These are phyloP conservation scores for Trichoderma virens DNA, from an alignment of 495 filamentous ascomycete species.

Conservation along the genomic window DNA sequence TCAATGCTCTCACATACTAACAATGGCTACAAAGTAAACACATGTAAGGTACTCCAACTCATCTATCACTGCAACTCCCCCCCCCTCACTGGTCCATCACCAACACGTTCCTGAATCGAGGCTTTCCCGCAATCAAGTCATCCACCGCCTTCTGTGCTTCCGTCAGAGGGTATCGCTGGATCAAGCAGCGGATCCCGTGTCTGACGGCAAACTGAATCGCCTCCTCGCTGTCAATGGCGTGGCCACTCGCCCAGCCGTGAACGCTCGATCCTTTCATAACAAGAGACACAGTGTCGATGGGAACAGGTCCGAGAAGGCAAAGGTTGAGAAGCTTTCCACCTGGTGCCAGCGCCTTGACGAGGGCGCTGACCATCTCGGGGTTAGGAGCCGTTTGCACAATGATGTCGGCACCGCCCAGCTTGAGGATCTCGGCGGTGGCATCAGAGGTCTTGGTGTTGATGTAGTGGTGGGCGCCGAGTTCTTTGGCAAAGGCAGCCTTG, in stretches of 20 bases:
- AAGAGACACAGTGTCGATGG: slow-evolving; percentile 42
- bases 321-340: slow-evolving; percentile 55
- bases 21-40: no score
- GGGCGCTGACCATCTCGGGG: slow-evolving; percentile 40
- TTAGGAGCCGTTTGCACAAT: slow-evolving; percentile 58
- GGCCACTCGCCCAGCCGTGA: slow-evolving; percentile 53
- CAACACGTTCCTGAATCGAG: slow-evolving; percentile 2
- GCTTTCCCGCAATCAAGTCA: neutral
- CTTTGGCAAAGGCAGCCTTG: slow-evolving; percentile 51
- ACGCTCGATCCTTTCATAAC: slow-evolving; percentile 45
- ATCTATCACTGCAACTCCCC: no score
- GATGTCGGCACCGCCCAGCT: slow-evolving; percentile 53
- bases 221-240: slow-evolving; percentile 58
- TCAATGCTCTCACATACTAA: no score
- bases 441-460: slow-evolving; percentile 53
- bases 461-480: slow-evolving; percentile 62
- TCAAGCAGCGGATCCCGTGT: slow-evolving; percentile 52
- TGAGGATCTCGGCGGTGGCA: slow-evolving; percentile 40
- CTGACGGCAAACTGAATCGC: slow-evolving; percentile 52
- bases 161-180: slow-evolving; percentile 41
- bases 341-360: slow-evolving; percentile 48
- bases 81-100: neutral
- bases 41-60: no score
- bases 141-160: neutral
- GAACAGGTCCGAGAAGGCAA: slow-evolving; percentile 42